Conservation (phyloP, 2,329 filamentous ascomycete species). For the Intubia oerlemansii region DNA sequence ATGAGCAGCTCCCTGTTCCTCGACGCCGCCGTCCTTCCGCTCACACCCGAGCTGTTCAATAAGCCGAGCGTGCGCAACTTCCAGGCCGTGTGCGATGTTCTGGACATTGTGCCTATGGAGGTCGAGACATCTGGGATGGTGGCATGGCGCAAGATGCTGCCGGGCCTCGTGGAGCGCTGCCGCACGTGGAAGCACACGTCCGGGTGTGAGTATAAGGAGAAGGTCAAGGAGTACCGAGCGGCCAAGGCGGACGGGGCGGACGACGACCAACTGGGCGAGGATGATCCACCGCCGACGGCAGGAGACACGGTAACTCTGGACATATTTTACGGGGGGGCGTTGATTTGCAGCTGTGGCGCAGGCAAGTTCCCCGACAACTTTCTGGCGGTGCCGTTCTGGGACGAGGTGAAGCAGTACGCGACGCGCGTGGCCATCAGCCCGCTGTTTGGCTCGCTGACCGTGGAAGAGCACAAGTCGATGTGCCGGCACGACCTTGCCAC, state of each 20-base stretch:
- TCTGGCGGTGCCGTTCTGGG: slow-evolving; percentile 20
- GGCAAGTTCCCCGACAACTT: slow-evolving; percentile 20
- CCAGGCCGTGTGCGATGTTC: background rate
- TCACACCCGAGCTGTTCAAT: background rate
- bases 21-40: background rate
- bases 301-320: too few relatives aligned
- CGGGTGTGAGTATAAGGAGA: slow-evolving; percentile 19
- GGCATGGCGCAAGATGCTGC: slow-evolving; percentile 24
- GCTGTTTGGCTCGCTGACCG: too few relatives aligned
- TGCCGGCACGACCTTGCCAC: too few relatives aligned
- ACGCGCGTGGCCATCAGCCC: slow-evolving; percentile 38
- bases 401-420: slow-evolving; percentile 18
- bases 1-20: background rate
- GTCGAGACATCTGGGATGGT: slow-evolving; percentile 33
- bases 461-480: too few relatives aligned
- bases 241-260: background rate
- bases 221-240: background rate
- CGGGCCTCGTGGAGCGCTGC: slow-evolving; percentile 23
- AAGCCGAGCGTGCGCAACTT: background rate
- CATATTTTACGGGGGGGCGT: too few relatives aligned
- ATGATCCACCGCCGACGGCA: too few relatives aligned
- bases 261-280: too few relatives aligned
- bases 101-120: slow-evolving; percentile 7
- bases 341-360: slow-evolving; percentile 24
- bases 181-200: slow-evolving; percentile 23